phyloP scores from a whole-genome alignment of 306 rosid genomes.

The Begonia masoniana region DNA sequence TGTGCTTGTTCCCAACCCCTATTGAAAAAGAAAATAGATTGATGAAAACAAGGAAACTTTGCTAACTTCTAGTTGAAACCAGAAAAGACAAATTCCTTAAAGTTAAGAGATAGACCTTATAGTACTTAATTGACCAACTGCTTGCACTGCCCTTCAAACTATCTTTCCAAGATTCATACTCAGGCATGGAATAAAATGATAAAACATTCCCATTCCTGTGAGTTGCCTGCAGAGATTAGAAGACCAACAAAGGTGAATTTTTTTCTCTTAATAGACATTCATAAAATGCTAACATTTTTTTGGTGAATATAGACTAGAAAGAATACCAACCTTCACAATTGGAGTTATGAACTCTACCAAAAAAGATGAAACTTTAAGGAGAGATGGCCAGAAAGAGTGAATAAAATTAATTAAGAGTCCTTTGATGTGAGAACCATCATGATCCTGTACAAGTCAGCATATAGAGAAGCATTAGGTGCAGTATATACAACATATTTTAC shows the following conservation, averaged over 20 bases:
- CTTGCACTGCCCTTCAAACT: conserved; percentile 56
- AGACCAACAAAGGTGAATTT: neutral
- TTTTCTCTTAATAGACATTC: neutral
- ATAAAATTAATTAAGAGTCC: conserved; percentile 85
- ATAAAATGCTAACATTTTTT: too few species aligned
- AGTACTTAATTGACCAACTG: conserved; percentile 86
- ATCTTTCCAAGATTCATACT: conserved; percentile 72
- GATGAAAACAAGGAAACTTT: neutral
- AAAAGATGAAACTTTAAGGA: conserved; percentile 70
- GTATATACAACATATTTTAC: too few species aligned
- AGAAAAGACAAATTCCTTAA: conserved; percentile 4
- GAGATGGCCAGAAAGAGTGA: conserved; percentile 94
- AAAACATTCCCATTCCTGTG: conserved; percentile 52
- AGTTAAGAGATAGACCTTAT: conserved; percentile 50
- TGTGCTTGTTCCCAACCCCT: conserved; percentile 98
- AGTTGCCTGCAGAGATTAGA: conserved; percentile 40
- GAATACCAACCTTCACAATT: conserved; percentile 65
- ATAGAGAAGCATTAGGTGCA: too few species aligned
- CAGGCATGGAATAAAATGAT: conserved; percentile 86
- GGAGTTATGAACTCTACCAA: conserved; percentile 90
- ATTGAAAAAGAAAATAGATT: conserved; percentile 7
- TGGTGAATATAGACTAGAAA: neutral
- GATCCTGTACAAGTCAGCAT: conserved; percentile 39
- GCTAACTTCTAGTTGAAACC: neutral
- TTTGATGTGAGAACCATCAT: conserved; percentile 96